Conservation (phyloP, 1,284 basidiomycete genomes). For the Ganoderma leucocontextum region DNA sequence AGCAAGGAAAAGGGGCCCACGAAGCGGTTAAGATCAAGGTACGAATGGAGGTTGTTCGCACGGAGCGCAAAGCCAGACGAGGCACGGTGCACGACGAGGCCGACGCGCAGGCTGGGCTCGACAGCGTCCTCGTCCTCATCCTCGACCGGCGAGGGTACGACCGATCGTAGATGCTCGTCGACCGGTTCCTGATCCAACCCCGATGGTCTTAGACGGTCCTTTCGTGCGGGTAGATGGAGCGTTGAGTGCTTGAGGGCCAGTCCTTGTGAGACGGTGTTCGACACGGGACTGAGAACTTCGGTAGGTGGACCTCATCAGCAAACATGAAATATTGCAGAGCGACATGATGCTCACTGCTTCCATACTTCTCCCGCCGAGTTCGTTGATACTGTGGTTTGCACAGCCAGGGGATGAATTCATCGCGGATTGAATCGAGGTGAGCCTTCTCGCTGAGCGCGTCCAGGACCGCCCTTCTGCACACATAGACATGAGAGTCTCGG, state of each 20-base stretch:
- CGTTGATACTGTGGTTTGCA: slow-evolving; percentile 84
- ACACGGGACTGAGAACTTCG: slow-evolving; percentile 52
- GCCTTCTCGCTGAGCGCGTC: slow-evolving; percentile 74
- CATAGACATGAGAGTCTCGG: slow-evolving; percentile 91
- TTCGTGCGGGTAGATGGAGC: slow-evolving; percentile 41
- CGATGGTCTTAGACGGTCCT: slow-evolving; percentile 17
- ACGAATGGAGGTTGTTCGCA: slow-evolving; percentile 85
- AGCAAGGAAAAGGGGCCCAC: slow-evolving; percentile 50
- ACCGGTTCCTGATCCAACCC: slow-evolving; percentile 18
- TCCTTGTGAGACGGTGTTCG: slow-evolving; percentile 51
- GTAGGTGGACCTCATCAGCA: not conserved
- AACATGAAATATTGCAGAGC: not conserved
- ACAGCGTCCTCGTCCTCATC: slow-evolving; percentile 47
- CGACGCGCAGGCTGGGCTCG: slow-evolving; percentile 63
- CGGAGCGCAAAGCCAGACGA: slow-evolving; percentile 73
- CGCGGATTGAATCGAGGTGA: slow-evolving; percentile 80
- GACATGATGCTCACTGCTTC: slow-evolving; percentile 26
- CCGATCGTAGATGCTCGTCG: slow-evolving; percentile 39
- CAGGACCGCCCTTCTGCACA: slow-evolving; percentile 81
- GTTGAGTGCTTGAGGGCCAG: slow-evolving; percentile 69
- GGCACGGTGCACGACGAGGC: slow-evolving; percentile 65
- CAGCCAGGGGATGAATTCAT: slow-evolving; percentile 91
- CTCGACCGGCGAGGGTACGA: slow-evolving; percentile 55
- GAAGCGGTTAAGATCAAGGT: slow-evolving; percentile 85
- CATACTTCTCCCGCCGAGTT: slow-evolving; percentile 66